Base-by-base conservation (phyloP, 2,329 filamentous ascomycete genomes). In the Ophiosphaerella narmari region DNA sequence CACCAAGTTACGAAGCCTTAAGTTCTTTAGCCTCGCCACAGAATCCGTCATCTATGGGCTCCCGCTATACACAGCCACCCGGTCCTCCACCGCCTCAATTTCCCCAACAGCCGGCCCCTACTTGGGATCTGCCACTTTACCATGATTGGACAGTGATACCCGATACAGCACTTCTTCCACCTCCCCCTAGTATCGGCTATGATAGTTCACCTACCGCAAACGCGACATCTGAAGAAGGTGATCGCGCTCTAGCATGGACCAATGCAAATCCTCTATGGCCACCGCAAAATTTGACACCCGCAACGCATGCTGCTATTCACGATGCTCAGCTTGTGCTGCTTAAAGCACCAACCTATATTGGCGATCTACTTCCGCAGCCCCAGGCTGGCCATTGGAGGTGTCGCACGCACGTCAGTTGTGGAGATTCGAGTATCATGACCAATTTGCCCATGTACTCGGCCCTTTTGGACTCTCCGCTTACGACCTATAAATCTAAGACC, bases 81-180 rank as follows among this genome's bases (percentile, higher is more conserved):
- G 61, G 59, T 4, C 58, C 61, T 13, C 61, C 65, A n/a, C 61
- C 63, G 21, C 60, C 64, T 14, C 56, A 60, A 4, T 63, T 57
- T 39, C 61, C 65, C 4, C 59, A 63, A 46, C 69, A 68, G 46
- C 72, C 66, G 11, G 69, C 70, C 21, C 68, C 70, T 39, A 70
- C 63, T 50, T 67, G 65, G 48, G 63, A 74, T 21, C 82, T 82
- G 12, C 82, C 82, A 14, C 79, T 81, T 23, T 84, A 84, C 59
- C 87, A 91, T 67, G 84, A 89, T 72, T 91, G 89, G 89, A 79
- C 81, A 6, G 82, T 86, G 3, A 86, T 91, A 1, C 87, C 88
- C 0, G 88, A 91, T 69, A 90, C 84, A 1, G 79, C 87, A 1
- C 79, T 89, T 8, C 83, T 91, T 37, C 88, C 88, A 1, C 88